Conservation (phyloP, 441 rosid species). For the Brassica hybrid region DNA sequence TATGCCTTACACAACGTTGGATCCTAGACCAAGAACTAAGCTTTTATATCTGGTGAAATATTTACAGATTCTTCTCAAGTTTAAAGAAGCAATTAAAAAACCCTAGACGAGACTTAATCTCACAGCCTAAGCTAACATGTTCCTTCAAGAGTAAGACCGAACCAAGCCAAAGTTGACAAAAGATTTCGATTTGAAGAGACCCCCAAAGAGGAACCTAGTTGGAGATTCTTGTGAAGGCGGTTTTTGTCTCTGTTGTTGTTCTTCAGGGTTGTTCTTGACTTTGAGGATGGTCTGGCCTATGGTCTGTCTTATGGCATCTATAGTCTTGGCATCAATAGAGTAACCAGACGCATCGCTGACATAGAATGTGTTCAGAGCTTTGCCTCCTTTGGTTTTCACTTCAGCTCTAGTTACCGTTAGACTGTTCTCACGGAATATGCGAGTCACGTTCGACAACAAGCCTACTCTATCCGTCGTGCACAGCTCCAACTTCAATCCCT, state of each 20-base stretch:
- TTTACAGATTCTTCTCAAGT: constrained; percentile 37
- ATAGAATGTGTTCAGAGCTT: constrained; percentile 84
- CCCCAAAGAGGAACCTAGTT: too few relatives aligned
- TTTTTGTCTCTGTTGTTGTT: constrained; percentile 46
- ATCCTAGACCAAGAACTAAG: constrained; percentile 42
- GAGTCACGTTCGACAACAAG: constrained; percentile 78
- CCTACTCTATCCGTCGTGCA: constrained; percentile 87
- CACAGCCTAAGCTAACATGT: constrained; percentile 33
- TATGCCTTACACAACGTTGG: constrained; percentile 25
- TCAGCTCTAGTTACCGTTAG: constrained; percentile 84
- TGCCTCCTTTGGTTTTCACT: constrained; percentile 79
- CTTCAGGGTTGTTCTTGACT: constrained; percentile 72
- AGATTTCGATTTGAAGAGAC: constrained; percentile 85
- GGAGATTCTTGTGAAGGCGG: constrained; percentile 67
- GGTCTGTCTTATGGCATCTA: constrained; percentile 71
- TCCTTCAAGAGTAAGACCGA: constrained; percentile 65
- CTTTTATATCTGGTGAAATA: constrained; percentile 24
- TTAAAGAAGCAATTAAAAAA: constrained; percentile 17
- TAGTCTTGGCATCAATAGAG: constrained; percentile 69
- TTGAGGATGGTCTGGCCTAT: constrained; percentile 83
- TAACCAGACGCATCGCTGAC: constrained; percentile 82
- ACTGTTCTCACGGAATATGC: constrained; percentile 92
- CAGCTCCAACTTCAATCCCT: constrained; percentile 87
- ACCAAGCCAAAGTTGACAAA: constrained; percentile 88
- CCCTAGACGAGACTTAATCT: constrained; percentile 12